phyloP scores from a whole-genome alignment of 768 basidiomycete genomes.

The Lactarius indigo region DNA sequence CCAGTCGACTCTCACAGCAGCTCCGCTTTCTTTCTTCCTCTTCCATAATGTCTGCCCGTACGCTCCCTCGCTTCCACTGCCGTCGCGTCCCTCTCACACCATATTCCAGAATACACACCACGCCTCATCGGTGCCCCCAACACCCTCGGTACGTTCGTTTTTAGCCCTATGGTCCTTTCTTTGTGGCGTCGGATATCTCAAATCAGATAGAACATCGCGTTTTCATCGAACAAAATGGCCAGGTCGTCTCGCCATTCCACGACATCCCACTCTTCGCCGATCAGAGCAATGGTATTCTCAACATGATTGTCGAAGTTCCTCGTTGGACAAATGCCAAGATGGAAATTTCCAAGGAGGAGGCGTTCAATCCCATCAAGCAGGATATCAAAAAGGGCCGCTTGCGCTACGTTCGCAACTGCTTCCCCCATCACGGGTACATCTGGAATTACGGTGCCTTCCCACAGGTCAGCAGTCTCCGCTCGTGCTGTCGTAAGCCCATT shows the following conservation, averaged over 20 bases:
- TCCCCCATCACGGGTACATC: slow-evolving; percentile 99
- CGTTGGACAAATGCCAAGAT: slow-evolving; percentile 99
- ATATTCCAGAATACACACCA: slow-evolving; percentile 55
- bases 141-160: slow-evolving; percentile 72
- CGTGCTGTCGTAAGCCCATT: background rate
- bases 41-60: slow-evolving; percentile 54
- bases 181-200: background rate
- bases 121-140: slow-evolving; percentile 86
- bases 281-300: slow-evolving; percentile 90
- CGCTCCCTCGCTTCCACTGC: slow-evolving; percentile 32
- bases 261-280: slow-evolving; percentile 99
- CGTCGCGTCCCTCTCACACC: background rate
- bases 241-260: slow-evolving; percentile 84
- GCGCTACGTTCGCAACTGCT: slow-evolving; percentile 98
- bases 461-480: slow-evolving; percentile 52
- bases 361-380: slow-evolving; percentile 99
- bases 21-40: slow-evolving; percentile 52
- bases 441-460: slow-evolving; percentile 99
- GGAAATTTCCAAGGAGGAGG: slow-evolving; percentile 97
- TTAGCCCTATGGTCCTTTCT: background rate
- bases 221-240: slow-evolving; percentile 86
- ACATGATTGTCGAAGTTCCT: slow-evolving; percentile 98
- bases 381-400: slow-evolving; percentile 96
- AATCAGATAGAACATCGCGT: slow-evolving; percentile 79
- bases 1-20: slow-evolving; percentile 57